These are phyloP conservation scores for Entrophospora sp. DNA, from an alignment of 192 early-diverging fungal genomes.

Conservation along the genomic window DNA sequence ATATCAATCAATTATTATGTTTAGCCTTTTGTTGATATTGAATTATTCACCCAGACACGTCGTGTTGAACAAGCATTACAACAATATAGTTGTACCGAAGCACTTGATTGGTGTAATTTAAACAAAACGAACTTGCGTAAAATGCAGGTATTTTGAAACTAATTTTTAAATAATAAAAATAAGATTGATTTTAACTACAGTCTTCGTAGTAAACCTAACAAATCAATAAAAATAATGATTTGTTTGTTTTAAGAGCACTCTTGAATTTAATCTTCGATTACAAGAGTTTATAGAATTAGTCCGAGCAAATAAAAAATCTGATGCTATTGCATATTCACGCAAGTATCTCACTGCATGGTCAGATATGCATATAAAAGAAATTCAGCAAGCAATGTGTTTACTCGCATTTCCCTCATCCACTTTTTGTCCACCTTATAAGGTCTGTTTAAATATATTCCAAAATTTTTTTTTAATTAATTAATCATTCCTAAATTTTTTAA, in stretches of 20 bases:
- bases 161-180: too few relatives aligned
- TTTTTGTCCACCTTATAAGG: constrained; percentile 71
- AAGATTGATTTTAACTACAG: too few relatives aligned
- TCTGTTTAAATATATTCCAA: constrained; percentile 12
- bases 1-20: not conserved
- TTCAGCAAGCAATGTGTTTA: constrained; percentile 85
- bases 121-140: constrained; percentile 85
- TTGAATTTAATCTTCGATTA: constrained; percentile 93
- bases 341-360: constrained; percentile 77
- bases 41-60: constrained; percentile 78
- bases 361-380: constrained; percentile 65
- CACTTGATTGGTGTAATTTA: constrained; percentile 89
- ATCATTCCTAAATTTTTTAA: not conserved
- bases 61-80: constrained; percentile 73
- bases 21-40: constrained; percentile 81
- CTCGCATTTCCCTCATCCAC: constrained; percentile 78
- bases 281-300: constrained; percentile 94
- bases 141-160: constrained; percentile 81
- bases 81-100: constrained; percentile 73
- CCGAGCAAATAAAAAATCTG: constrained; percentile 46
- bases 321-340: constrained; percentile 79
- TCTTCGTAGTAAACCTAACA: too few relatives aligned
- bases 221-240: too few relatives aligned
- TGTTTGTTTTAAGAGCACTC: too few relatives aligned
- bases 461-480: not conserved